A percentile compares a stretch with the other conserved stretches of the same genome.
Evolutionary conservation across 176 grass and related monocot genomes (phyloP).

Genomic region (Bromus sterilis): DNA sequence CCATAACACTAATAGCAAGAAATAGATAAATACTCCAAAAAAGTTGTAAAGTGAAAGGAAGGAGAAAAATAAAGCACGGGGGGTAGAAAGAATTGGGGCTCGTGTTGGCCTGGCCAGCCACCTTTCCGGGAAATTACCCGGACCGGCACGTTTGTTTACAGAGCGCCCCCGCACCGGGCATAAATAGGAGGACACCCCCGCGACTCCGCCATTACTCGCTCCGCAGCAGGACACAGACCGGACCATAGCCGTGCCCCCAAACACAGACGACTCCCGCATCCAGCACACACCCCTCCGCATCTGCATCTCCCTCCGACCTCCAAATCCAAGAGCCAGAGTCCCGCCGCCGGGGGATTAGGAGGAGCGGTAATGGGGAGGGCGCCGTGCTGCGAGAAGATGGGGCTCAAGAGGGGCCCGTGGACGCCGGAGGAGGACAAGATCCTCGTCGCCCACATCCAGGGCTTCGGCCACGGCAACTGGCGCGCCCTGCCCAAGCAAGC

Average conservation of each 20-base stretch:
- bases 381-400: conserved; percentile 95
- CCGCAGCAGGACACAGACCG: neutral
- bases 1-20: too few species aligned
- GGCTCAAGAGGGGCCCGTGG: conserved; percentile 77
- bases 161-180: neutral
- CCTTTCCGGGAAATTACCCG: too few species aligned
- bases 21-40: too few species aligned
- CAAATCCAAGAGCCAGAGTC: too few species aligned
- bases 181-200: conserved; percentile 30
- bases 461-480: conserved; percentile 79
- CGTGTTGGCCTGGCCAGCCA: too few species aligned
- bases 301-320: too few species aligned
- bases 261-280: neutral
- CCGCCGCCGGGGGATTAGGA: neutral
- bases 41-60: too few species aligned
- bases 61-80: too few species aligned
- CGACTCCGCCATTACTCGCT: neutral
- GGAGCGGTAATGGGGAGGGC: conserved; percentile 52
- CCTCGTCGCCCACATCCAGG: conserved; percentile 57
- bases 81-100: too few species aligned
- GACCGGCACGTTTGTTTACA: too few species aligned
- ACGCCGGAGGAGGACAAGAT: conserved; percentile 70
- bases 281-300: neutral
- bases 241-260: neutral
- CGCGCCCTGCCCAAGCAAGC: conserved; percentile 92